These are phyloP conservation scores for Fusarium agapanthi DNA, from an alignment of 2,329 filamentous ascomycete species.

Conservation along the genomic window DNA sequence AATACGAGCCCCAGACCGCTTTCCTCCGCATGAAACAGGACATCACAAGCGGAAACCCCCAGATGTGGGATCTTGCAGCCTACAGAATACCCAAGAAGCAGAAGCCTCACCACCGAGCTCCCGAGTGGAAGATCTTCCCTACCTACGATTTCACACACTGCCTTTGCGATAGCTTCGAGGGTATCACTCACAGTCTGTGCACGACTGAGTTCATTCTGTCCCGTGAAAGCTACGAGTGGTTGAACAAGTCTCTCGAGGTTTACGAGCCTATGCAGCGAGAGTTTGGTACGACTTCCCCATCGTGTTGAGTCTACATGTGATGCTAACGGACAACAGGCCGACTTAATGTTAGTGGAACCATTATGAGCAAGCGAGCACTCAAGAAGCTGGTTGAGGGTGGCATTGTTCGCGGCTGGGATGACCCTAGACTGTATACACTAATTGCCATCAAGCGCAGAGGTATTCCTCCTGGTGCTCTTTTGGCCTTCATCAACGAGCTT, in stretches of 20 bases:
- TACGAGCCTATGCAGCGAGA: conserved; percentile 96
- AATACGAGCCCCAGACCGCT: conserved; percentile 85
- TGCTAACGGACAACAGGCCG: conserved; percentile 38
- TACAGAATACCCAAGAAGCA: conserved; percentile 83
- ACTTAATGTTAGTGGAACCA: conserved; percentile 79
- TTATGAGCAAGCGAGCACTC: conserved; percentile 87
- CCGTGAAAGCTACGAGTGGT: conserved; percentile 88
- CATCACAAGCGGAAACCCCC: conserved; percentile 83
- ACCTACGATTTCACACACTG: conserved; percentile 95
- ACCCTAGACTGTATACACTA: conserved; percentile 88
- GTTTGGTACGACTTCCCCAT: conserved; percentile 57
- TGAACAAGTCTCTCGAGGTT: conserved; percentile 82
- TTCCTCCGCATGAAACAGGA: conserved; percentile 94
- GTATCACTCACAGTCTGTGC: conserved; percentile 90
- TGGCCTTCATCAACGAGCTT: conserved; percentile 90
- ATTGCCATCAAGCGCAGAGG: conserved; percentile 85
- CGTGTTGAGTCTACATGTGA: too few relatives aligned
- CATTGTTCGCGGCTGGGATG: conserved; percentile 89
- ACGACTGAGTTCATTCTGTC: conserved; percentile 92
- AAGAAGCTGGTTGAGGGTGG: conserved; percentile 79
- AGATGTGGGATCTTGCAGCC: conserved; percentile 96
- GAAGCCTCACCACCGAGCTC: conserved; percentile 79
- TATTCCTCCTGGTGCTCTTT: conserved; percentile 85
- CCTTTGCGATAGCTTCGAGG: conserved; percentile 90
- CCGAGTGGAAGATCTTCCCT: conserved; percentile 92